These are phyloP conservation scores for Monosporascus ibericus DNA, from an alignment of 2,329 filamentous ascomycete species.

Conservation along the genomic window DNA sequence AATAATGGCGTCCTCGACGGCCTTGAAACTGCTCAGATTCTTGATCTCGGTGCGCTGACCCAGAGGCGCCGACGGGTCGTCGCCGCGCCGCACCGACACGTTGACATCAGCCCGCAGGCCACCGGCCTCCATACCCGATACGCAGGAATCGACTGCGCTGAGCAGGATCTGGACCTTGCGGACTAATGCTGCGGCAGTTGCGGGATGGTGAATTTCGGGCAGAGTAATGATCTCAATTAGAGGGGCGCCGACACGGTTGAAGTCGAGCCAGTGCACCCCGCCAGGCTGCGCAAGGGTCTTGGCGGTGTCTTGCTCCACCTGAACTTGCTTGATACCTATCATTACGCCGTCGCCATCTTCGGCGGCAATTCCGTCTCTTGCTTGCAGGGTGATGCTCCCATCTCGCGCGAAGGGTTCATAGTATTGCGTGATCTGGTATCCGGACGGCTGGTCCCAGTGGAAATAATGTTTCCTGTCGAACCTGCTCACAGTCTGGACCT, in stretches of 20 bases:
- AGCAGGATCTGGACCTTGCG: conserved; percentile 81
- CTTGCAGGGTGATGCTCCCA: conserved; percentile 64
- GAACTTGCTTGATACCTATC: conserved; percentile 85
- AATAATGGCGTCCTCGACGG: conserved; percentile 88
- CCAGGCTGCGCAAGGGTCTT: conserved; percentile 79
- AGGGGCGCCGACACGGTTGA: conserved; percentile 87
- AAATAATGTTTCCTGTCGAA: conserved; percentile 99
- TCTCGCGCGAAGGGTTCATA: conserved; percentile 68
- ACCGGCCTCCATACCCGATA: conserved; percentile 87
- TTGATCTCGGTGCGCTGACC: conserved; percentile 96
- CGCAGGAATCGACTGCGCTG: conserved; percentile 75
- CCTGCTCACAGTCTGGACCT: conserved; percentile 67
- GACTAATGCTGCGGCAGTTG: conserved; percentile 82
- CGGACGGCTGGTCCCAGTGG: conserved; percentile 94
- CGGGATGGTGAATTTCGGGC: conserved; percentile 80
- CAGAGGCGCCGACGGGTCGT: conserved; percentile 40
- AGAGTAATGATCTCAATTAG: conserved; percentile 93
- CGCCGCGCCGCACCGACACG: conserved; percentile 68
- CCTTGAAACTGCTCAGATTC: conserved; percentile 90
- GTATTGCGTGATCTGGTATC: conserved; percentile 97
- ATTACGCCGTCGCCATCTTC: conserved; percentile 65
- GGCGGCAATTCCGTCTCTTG: conserved; percentile 72
- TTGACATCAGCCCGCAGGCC: conserved; percentile 92
- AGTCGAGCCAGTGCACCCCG: conserved; percentile 74
- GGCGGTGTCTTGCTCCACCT: conserved; percentile 96